Evolutionary conservation across 225 moss, liverwort and hornwort genomes (phyloP), one percentile per base, ranked within the genome.

Genomic region (Physcomitrellopsis africana): DNA sequence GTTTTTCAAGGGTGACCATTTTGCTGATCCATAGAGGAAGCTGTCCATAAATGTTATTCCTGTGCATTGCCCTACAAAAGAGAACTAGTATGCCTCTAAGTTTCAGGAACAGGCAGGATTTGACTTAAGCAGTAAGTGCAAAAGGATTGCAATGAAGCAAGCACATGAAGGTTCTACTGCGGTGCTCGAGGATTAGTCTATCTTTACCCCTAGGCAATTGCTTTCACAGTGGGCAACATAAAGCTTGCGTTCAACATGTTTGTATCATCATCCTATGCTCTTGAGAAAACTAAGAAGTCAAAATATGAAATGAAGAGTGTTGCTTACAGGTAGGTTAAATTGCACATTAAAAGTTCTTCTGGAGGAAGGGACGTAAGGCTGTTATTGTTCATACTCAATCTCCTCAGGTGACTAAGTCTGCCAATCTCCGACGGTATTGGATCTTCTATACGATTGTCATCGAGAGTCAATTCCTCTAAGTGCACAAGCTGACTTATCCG

Each of bases 21-120:
- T 78, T 57, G 68, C 78, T 76, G 19, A 82, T 82, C 82, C 82
- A 82, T 57, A 17, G 2, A 70, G 82, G 82, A 32, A 82, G 82
- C 60, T 78, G 74, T 45, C 78, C 82, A 45, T 60, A 60, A 52
- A 81, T 81, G 10, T 32, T 72, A 43, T 81, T 81, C 53, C 15
- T 66, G 55, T 81, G 66, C 81, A 81, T 76, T n/a, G 81, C 23
- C 67, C 81, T 81, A 72, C 68, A 63, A 56, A 23, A 69, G 18
- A 70, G 69, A 69, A 64, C 64, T 69, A 37, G 32, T 2, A 64
- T 23, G 63, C 54, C 48, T 32, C 68, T 74, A 74, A 80, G 74
- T 69, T 75, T 74, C 74, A 80, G 80, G 69, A 60, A 60, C 47
- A 63, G 16, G 62, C 60, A 72, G 26, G 65, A 65, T 65, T 49